Evolutionary conservation across 2,329 filamentous ascomycete genomes (phyloP).

Genomic region (Hymenoscyphus salicellus): DNA sequence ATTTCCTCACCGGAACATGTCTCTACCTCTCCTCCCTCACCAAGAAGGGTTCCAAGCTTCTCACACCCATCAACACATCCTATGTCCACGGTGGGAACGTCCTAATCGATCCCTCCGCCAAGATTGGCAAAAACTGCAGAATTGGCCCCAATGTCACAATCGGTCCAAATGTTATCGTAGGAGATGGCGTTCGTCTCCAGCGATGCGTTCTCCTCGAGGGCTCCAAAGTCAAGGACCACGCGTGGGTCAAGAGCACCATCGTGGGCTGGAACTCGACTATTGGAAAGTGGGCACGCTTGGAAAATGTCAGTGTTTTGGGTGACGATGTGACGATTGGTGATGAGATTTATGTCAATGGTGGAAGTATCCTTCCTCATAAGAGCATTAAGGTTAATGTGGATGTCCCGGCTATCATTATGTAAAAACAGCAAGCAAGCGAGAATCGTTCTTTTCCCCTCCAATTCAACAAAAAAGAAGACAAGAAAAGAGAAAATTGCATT

Average conservation of each 20-base stretch:
- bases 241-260: constrained; percentile 98
- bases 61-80: constrained; percentile 68
- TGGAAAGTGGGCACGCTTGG: constrained; percentile 90
- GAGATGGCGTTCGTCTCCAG: constrained; percentile 91
- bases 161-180: constrained; percentile 85
- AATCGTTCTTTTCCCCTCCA: not conserved
- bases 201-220: constrained; percentile 85
- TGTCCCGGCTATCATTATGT: constrained; percentile 68
- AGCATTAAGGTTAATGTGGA: constrained; percentile 98
- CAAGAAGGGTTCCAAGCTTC: constrained; percentile 83
- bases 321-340: constrained; percentile 98
- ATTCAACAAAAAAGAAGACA: not conserved
- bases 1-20: constrained; percentile 94
- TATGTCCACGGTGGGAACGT: constrained; percentile 94
- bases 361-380: constrained; percentile 94
- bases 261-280: constrained; percentile 98
- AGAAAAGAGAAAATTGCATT: no score
- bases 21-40: constrained; percentile 90
- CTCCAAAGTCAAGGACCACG: constrained; percentile 96
- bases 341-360: constrained; percentile 97
- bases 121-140: constrained; percentile 97
- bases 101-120: constrained; percentile 87
- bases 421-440: constrained; percentile 31
- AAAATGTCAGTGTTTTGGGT: constrained; percentile 96
- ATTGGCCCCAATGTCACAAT: constrained; percentile 97